These are phyloP conservation scores for Paraurostyla sp. DNA, from an alignment of 73 alveolate genomes.

Conservation along the genomic window DNA sequence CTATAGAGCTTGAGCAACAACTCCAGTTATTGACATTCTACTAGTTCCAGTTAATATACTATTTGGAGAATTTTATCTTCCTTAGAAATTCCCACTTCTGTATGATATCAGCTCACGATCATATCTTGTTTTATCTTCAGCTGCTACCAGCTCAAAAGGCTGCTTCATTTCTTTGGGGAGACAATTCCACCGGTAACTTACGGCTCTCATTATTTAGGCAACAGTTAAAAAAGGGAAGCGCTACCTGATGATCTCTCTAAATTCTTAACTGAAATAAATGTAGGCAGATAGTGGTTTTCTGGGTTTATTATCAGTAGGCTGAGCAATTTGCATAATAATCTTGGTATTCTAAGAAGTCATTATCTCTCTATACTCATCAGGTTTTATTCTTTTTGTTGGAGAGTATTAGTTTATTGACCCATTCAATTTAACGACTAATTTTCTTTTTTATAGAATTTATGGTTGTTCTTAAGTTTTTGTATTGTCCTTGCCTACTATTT, in stretches of 20 bases:
- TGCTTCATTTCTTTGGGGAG: background rate
- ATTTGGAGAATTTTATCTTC: too few species aligned
- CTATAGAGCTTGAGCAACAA: background rate
- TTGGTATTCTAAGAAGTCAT: background rate
- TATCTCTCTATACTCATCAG: background rate
- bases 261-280: slow-evolving; percentile 59
- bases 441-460: background rate
- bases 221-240: slow-evolving; percentile 35
- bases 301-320: slow-evolving; percentile 23
- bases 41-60: too few species aligned
- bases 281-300: slow-evolving; percentile 66
- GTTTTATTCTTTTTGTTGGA: slow-evolving; percentile 7
- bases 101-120: background rate
- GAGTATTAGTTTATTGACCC: background rate
- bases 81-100: background rate
- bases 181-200: slow-evolving; percentile 21
- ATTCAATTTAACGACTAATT: background rate
- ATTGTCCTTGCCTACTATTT: too few species aligned
- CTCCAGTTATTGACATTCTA: background rate
- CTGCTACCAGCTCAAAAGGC: slow-evolving; percentile 44
- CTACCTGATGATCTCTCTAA: slow-evolving; percentile 47
- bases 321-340: background rate
- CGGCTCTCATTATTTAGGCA: slow-evolving; percentile 30
- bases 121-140: slow-evolving; percentile 26
- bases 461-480: background rate